These are phyloP conservation scores for Coemansia guatemalensis DNA, from an alignment of 192 early-diverging fungal species.

Conservation along the genomic window DNA sequence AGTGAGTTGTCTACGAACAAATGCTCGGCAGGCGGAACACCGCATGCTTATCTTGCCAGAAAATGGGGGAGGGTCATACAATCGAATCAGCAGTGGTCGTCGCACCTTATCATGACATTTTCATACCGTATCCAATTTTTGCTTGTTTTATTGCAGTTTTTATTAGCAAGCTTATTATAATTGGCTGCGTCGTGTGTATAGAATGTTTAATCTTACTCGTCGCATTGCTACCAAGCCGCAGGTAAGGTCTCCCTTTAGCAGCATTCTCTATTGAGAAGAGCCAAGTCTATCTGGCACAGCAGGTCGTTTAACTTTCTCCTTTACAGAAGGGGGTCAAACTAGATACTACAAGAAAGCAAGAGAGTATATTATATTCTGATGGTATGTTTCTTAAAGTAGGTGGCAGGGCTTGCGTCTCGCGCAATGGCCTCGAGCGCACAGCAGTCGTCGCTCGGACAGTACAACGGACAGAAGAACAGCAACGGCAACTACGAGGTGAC, in stretches of 20 bases:
- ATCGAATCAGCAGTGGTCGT: not conserved
- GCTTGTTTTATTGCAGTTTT: constrained; percentile 1
- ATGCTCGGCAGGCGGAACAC: not conserved
- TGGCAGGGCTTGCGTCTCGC: constrained; percentile 21
- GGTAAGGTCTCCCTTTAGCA: constrained; percentile 12
- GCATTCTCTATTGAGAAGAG: not conserved
- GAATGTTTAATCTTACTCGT: constrained; percentile 43
- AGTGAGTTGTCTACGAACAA: too few species aligned
- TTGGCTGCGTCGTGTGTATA: not conserved
- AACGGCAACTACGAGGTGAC: constrained; percentile 86
- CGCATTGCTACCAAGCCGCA: constrained; percentile 29
- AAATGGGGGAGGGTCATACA: not conserved
- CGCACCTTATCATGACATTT: not conserved
- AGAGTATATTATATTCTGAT: not conserved
- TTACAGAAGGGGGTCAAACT: not conserved
- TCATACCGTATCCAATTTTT: not conserved
- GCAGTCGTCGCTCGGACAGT: constrained; percentile 41
- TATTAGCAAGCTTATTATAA: constrained; percentile 1
- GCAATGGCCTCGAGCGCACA: constrained; percentile 41
- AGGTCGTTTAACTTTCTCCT: not conserved
- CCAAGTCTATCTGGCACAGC: not conserved
- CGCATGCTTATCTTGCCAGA: not conserved
- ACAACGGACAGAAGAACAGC: constrained; percentile 45
- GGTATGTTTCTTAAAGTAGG: constrained; percentile 7
- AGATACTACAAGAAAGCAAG: not conserved